These are phyloP conservation scores for Lactuca sativa DNA, from an alignment of 129 eudicot species.

Conservation along the genomic window DNA sequence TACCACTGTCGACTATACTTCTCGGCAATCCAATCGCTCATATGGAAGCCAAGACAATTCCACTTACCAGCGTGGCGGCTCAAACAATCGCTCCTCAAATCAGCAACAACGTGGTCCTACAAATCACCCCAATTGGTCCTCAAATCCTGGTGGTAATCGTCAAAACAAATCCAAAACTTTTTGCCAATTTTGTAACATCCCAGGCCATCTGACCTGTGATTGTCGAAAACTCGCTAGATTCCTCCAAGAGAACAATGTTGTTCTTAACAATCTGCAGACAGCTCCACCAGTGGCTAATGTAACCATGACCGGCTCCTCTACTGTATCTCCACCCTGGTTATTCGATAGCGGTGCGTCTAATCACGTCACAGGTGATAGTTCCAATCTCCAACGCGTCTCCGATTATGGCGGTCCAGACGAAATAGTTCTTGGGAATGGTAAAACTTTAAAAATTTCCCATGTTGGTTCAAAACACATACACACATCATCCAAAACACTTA, in stretches of 20 bases:
- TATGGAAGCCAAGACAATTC: no score
- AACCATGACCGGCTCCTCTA: neutral
- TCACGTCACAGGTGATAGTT: neutral
- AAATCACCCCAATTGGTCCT: no score
- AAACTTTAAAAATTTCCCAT: no score
- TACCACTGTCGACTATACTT: no score
- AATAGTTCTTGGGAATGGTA: no score
- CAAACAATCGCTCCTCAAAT: no score
- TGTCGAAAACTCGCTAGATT: neutral
- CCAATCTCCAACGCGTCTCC: neutral
- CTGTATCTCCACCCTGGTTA: neutral
- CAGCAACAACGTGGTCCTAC: no score
- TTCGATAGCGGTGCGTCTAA: neutral
- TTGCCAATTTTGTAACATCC: neutral
- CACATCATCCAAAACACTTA: neutral
- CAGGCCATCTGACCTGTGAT: neutral
- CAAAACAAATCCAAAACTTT: neutral
- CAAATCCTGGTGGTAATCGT: no score
- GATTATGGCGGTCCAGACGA: no score
- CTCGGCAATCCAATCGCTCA: no score
- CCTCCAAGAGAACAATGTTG: neutral
- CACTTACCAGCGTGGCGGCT: no score
- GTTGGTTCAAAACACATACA: neutral
- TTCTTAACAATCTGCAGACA: neutral
- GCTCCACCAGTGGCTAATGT: neutral